Conservation (phyloP, 768 basidiomycete genomes). For the Phaeotremella fagi region DNA sequence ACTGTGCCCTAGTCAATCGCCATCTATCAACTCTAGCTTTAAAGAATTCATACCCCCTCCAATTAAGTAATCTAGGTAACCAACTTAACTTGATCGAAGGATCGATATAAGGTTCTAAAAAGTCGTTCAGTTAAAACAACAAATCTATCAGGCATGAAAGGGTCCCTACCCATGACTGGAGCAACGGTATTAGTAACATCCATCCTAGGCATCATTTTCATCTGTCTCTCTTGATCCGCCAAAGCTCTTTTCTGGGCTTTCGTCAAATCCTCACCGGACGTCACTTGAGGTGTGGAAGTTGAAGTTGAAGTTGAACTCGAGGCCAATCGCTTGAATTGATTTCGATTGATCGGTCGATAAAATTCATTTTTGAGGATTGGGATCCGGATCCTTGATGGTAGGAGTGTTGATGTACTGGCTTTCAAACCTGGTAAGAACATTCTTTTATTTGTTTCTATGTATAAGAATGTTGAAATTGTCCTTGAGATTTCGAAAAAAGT, state of each 20-base stretch:
- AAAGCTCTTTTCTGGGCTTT: neutral
- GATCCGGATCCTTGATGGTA: neutral
- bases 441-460: neutral
- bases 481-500: too few relatives aligned
- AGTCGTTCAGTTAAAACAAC: neutral
- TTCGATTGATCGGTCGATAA: too few relatives aligned
- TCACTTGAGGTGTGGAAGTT: neutral
- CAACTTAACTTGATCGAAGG: slow-evolving; percentile 3
- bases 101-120: slow-evolving; percentile 8
- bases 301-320: neutral
- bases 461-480: too few relatives aligned
- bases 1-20: slow-evolving; percentile 4
- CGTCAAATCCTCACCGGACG: too few relatives aligned
- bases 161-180: neutral
- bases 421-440: neutral
- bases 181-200: neutral
- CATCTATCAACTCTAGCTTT: neutral
- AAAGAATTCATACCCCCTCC: slow-evolving; percentile 2
- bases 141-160: neutral
- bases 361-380: too few relatives aligned
- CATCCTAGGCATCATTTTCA: neutral
- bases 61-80: neutral
- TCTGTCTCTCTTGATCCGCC: neutral
- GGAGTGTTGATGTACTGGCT: neutral
- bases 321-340: neutral